Percentiles rank a stretch among this genome's conserved stretches.
Conservation (phyloP, 345 rosid species). For the Erysimum cheiranthoides region DNA sequence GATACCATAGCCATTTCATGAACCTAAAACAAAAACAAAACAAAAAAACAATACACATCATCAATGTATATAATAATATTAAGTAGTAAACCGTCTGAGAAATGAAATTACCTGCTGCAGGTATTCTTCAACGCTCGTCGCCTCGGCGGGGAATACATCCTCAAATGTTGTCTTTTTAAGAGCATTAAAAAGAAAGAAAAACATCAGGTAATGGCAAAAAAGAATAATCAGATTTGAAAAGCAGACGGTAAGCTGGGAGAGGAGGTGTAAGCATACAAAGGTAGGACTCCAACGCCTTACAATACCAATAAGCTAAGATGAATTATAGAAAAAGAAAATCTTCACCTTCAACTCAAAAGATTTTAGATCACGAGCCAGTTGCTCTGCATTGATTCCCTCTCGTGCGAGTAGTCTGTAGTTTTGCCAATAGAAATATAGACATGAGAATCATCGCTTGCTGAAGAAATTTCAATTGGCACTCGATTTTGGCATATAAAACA, state of each 20-base stretch:
- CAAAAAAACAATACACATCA: background rate
- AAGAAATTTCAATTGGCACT: background rate
- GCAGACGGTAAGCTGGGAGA: background rate
- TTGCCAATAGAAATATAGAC: conserved; percentile 23
- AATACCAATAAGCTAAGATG: conserved; percentile 8
- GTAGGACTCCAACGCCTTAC: background rate
- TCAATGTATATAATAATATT: background rate
- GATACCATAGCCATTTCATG: conserved; percentile 99
- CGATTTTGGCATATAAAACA: conserved; percentile 1
- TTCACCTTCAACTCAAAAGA: conserved; percentile 94
- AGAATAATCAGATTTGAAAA: conserved; percentile 4
- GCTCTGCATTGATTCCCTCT: conserved; percentile 97
- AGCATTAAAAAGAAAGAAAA: conserved; percentile 28
- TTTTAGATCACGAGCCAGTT: conserved; percentile 92
- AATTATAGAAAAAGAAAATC: background rate
- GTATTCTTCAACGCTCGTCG: conserved; percentile 92
- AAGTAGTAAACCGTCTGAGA: conserved; percentile 9
- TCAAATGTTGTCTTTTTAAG: conserved; percentile 80
- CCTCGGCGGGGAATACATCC: conserved; percentile 98
- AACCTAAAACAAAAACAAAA: conserved; percentile 54
- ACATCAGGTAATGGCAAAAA: background rate
- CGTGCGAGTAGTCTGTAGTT: conserved; percentile 85
- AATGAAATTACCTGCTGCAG: conserved; percentile 78
- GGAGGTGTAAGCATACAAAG: conserved; percentile 17
- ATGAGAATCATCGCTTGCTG: conserved; percentile 5